Base-by-base conservation (phyloP, 768 basidiomycete species). In the Boletus vermiculosoides region DNA sequence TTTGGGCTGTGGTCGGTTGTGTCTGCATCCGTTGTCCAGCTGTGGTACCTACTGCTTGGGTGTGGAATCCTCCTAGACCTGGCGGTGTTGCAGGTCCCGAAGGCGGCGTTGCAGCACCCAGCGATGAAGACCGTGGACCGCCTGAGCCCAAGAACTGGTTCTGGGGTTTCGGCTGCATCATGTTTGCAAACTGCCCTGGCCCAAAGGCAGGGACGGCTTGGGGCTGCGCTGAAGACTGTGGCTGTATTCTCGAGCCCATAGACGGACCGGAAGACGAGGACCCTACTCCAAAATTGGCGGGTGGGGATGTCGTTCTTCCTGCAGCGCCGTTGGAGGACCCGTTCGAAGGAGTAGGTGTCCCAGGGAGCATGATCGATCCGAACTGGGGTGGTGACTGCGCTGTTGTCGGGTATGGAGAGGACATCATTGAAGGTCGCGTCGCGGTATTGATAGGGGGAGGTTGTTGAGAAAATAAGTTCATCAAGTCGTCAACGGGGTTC, bases 401-500 rank as follows among this genome's bases (percentile, higher is more conserved):
- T 2, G 50, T 25, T 0, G 50, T 52, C 4, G 55, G 56, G 50
- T 61, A 41, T 20, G 68, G 61, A 2, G 71, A 62, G 16, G 64
- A 60, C 10, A 61, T 15, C 9, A 44, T 18, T 11, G 62, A 41
- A 33, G 72, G 69, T 48, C 70, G 64, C 5, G 73, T 71, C 28
- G 66, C 71, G 42, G 59, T 57, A 36, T 71, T 74, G 58, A 47
- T 57, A 11, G 58, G 60, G 28, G 65, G 67, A 28, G 60, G 64
- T 45, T 53, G 61, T 22, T 63, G 61, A 42, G 67, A 74, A 55
- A 92, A 90, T 5, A 93, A 67, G 36, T 76, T 80, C 34, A 83
- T 80, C 10, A 94, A 76, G 57, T 92, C 90, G 66, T 85, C 78
- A 52, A 63, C 73, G 1, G 74, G 62, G 18, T 70, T 64, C 15